These are phyloP conservation scores for Xylaria hypoxylon DNA, from an alignment of 2,329 filamentous ascomycete species.

Conservation along the genomic window DNA sequence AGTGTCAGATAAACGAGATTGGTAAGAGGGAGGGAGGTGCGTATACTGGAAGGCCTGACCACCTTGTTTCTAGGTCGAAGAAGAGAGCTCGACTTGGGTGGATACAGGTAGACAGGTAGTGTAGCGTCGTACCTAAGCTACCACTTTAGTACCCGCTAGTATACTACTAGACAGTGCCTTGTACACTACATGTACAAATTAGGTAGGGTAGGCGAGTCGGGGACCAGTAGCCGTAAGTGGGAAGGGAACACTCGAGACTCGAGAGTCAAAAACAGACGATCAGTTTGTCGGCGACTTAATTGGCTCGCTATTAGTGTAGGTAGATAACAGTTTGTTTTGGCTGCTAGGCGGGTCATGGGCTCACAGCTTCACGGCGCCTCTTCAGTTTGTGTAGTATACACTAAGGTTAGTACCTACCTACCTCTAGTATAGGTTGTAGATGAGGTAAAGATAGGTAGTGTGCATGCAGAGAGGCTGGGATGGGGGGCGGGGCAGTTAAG, in stretches of 20 bases:
- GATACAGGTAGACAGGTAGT: not conserved
- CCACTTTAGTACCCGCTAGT: not conserved
- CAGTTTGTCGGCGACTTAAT: not conserved
- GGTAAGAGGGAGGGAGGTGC: conserved; percentile 1
- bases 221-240: too few relatives aligned
- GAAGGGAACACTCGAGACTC: too few relatives aligned
- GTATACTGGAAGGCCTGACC: conserved; percentile 15
- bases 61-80: conserved; percentile 14
- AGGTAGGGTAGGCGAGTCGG: conserved; percentile 5
- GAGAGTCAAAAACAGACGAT: not conserved
- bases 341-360: conserved; percentile 21
- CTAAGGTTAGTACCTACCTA: too few relatives aligned
- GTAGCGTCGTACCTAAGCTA: not conserved
- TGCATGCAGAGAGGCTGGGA: conserved; percentile 2
- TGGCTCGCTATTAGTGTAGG: conserved; percentile 12
- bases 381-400: conserved; percentile 5
- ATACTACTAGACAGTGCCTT: not conserved
- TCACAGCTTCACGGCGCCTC: conserved; percentile 12
- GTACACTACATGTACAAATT: not conserved
- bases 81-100: conserved; percentile 11
- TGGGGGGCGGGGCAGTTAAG: too few relatives aligned
- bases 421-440: too few relatives aligned
- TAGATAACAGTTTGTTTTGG: conserved; percentile 17
- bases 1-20: conserved; percentile 6
- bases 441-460: not conserved